phyloP scores from a whole-genome alignment of 2,329 filamentous ascomycete species.

The Colletotrichum musicola region DNA sequence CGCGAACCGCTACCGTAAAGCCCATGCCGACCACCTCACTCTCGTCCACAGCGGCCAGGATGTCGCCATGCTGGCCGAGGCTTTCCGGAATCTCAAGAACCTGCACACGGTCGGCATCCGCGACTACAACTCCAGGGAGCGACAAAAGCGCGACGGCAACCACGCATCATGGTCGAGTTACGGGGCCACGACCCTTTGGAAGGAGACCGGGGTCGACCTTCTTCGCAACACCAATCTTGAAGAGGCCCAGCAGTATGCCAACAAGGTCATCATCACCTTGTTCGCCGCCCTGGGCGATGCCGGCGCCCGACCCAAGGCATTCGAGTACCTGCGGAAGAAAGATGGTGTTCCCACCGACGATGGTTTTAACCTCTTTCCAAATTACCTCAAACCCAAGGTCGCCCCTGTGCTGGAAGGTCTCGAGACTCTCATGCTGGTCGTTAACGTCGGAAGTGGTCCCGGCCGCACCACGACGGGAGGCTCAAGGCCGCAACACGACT shows the following conservation, averaged over 20 bases:
- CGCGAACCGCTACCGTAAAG: constrained; percentile 37
- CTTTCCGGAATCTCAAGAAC: constrained; percentile 66
- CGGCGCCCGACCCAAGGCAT: constrained; percentile 50
- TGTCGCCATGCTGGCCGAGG: constrained; percentile 66
- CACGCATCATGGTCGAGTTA: constrained; percentile 66
- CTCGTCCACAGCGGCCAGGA: constrained; percentile 61
- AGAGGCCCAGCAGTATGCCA: constrained; percentile 42
- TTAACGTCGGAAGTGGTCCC: constrained; percentile 28
- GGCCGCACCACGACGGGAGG: not conserved
- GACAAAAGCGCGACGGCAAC: constrained; percentile 60
- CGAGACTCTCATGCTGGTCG: constrained; percentile 57
- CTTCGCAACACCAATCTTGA: constrained; percentile 6
- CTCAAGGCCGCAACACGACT: constrained; percentile 15
- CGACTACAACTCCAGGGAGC: constrained; percentile 65
- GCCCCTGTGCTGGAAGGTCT: constrained; percentile 59
- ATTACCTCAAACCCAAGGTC: constrained; percentile 51
- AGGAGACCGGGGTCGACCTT: constrained; percentile 49
- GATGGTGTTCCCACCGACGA: constrained; percentile 50
- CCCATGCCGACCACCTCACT: constrained; percentile 42
- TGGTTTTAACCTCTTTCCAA: constrained; percentile 60
- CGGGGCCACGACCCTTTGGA: constrained; percentile 56
- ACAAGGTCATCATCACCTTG: constrained; percentile 54
- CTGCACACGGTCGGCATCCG: constrained; percentile 70
- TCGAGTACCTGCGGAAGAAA: constrained; percentile 62
- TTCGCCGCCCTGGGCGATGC: constrained; percentile 58